phyloP scores from a whole-genome alignment of 345 rosid genomes.

The Capsella bursapastoris region DNA sequence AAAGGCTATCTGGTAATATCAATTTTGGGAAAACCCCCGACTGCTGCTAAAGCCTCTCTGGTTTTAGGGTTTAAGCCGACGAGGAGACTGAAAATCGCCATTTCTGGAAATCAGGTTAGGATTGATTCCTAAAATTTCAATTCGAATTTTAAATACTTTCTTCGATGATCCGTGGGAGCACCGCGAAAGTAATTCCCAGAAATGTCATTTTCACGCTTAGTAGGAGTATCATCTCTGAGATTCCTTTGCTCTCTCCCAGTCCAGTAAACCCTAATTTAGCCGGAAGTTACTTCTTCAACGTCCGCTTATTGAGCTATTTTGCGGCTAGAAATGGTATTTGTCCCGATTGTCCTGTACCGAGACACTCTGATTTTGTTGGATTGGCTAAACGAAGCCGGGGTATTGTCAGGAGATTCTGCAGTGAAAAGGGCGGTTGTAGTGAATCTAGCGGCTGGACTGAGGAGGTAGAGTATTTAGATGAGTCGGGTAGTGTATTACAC shows the following conservation, averaged over 20 bases:
- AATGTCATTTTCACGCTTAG: slow-evolving; percentile 46
- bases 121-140: slow-evolving; percentile 11
- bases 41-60: no score
- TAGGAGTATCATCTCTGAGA: slow-evolving; percentile 40
- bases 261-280: slow-evolving; percentile 32
- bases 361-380: slow-evolving; percentile 33
- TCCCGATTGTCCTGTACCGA: slow-evolving; percentile 26
- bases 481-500: slow-evolving; percentile 78
- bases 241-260: slow-evolving; percentile 34
- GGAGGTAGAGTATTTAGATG: slow-evolving; percentile 90
- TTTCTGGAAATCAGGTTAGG: slow-evolving; percentile 34
- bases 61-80: slow-evolving; percentile 42
- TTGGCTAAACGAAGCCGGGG: slow-evolving; percentile 24
- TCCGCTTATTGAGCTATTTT: slow-evolving; percentile 30
- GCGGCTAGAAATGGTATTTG: slow-evolving; percentile 36
- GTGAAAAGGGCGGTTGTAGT: slow-evolving; percentile 44
- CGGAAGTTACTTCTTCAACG: slow-evolving; percentile 19
- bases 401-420: slow-evolving; percentile 56
- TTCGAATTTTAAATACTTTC: background rate
- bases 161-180: slow-evolving; percentile 46
- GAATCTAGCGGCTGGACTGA: slow-evolving; percentile 72
- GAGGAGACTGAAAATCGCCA: slow-evolving; percentile 30
- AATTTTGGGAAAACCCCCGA: no score
- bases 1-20: no score
- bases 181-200: slow-evolving; percentile 45